phyloP scores from a whole-genome alignment of 106 monocot genomes.

The Acanthochlamys bracteata region DNA sequence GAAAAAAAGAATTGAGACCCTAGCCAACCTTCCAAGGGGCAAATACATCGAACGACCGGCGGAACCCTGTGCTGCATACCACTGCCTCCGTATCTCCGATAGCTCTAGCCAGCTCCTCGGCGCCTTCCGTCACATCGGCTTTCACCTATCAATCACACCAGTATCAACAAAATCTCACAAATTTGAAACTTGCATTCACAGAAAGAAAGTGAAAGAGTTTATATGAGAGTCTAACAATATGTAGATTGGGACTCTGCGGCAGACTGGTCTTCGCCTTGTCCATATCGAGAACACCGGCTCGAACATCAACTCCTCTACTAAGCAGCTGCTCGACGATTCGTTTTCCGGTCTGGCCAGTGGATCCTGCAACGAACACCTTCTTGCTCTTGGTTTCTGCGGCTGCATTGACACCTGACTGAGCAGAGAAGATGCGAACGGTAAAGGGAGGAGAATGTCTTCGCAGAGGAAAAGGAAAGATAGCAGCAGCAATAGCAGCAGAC shows the following conservation, averaged over 20 bases:
- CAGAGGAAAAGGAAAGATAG: no score
- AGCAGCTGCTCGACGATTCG: conserved; percentile 61
- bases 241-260: conserved; percentile 32
- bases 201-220: no score
- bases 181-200: background rate
- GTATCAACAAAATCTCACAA: background rate
- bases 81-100: conserved; percentile 61
- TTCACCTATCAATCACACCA: conserved; percentile 27
- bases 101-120: conserved; percentile 42
- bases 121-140: conserved; percentile 40
- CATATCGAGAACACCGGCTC: conserved; percentile 47
- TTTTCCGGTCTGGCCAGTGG: conserved; percentile 63
- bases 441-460: no score
- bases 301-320: conserved; percentile 38
- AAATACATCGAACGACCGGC: conserved; percentile 53
- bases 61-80: conserved; percentile 62
- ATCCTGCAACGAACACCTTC: conserved; percentile 66
- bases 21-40: conserved; percentile 72
- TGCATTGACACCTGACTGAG: conserved; percentile 3
- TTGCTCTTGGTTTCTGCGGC: conserved; percentile 3
- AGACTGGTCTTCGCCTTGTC: conserved; percentile 38
- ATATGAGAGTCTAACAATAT: conserved; percentile 27
- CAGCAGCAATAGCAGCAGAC: no score
- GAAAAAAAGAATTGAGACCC: background rate
- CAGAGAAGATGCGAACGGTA: background rate